These are phyloP conservation scores for Raffaelea arxii DNA, from an alignment of 2,329 filamentous ascomycete species.

Conservation along the genomic window DNA sequence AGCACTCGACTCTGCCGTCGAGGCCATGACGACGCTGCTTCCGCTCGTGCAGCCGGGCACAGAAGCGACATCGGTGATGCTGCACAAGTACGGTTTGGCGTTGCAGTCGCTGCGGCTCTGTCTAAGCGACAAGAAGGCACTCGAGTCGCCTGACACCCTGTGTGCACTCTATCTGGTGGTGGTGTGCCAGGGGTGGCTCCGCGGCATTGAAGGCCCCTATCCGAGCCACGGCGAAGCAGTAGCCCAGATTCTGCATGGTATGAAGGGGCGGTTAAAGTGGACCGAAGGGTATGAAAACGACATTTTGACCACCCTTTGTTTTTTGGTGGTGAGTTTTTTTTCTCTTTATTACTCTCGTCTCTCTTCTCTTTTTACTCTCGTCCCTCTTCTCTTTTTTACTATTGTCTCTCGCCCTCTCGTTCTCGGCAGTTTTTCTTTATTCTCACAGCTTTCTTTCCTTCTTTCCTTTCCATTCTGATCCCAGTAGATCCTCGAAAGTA, in stretches of 20 bases:
- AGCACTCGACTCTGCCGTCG: constrained; percentile 8
- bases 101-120: constrained; percentile 3
- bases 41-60: background rate
- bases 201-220: background rate
- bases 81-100: constrained; percentile 5
- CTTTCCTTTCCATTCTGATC: background rate
- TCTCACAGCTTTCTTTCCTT: background rate
- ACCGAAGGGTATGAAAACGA: no score
- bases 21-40: background rate
- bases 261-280: constrained; percentile 5
- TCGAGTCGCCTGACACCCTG: constrained; percentile 4
- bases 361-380: background rate
- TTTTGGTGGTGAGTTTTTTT: constrained; percentile 4
- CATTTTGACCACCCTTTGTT: constrained; percentile 6
- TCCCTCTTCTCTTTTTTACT: background rate
- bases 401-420: background rate
- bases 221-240: constrained; percentile 9
- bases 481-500: constrained; percentile 9
- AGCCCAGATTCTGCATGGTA: constrained; percentile 3
- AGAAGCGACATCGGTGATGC: constrained; percentile 8
- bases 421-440: no score
- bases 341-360: background rate
- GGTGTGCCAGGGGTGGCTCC: constrained; percentile 11
- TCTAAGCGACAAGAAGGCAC: background rate
- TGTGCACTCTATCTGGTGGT: constrained; percentile 10